Evolutionary conservation across 441 rosid genomes (phyloP), one percentile per base, ranked within the genome.

Genomic region (Gossypium aridum): DNA sequence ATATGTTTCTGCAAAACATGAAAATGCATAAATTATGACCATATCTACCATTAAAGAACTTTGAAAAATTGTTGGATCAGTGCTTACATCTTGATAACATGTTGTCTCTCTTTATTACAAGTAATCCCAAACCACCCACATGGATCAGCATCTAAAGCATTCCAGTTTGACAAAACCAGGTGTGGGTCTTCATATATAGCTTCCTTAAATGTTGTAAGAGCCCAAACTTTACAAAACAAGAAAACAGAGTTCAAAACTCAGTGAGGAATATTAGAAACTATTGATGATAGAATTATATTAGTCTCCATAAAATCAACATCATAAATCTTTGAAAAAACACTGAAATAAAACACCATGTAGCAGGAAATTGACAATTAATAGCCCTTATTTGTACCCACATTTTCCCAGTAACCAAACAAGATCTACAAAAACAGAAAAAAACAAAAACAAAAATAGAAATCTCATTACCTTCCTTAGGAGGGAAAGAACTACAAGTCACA

Each of bases 141-240:
- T 74, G 97, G 97, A 92, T 91, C 91, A 72, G 87, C 88, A 82
- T 87, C 90, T 74, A 89, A 83, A 66, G 84, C 79, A 83, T 92
- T 85, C 97, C 98, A 96, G 78, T 83, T 89, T 65, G 97, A 88
- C 78, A 91, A 83, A 83, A 90, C 88, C 78, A 83, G 72, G 70
- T 64, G 79, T 22, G 97, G 97, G 84, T 93, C 98, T 72, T 93
- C 98, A 81, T 81, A 88, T 76, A 92, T 88, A 54, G 88, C 96
- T 88, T 92, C 96, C 87, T 91, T 96, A 83, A 96, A 92, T 74
- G 88, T 75, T 43, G 56, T 81, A 49, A 96, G 91, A 7, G 92
- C 96, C 85, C 53, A 78, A 88, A 81, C 99, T 96, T 76, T 14
- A 53, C 34, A 78, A 5, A 64, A 28, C 71, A 37, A 34, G 9